Evolutionary conservation across 805 yeast genomes (phyloP), one percentile per base, ranked within the genome.

Genomic region (Candida takata): DNA sequence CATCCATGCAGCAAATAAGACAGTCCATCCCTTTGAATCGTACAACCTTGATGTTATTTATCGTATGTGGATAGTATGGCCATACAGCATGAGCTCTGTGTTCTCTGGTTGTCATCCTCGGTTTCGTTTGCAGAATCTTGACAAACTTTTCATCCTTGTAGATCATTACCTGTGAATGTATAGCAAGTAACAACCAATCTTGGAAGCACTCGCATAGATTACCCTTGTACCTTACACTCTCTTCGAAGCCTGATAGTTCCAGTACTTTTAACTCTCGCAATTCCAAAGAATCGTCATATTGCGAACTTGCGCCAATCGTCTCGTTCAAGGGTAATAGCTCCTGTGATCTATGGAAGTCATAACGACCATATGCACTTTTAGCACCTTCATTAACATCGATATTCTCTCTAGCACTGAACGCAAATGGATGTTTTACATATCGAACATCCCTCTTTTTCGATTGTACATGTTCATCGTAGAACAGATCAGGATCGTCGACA

Each of bases 21-120:
- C 71, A 68, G 36, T 69, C 72, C 13, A 50, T 47, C 2, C 57
- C 63, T 16, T 55, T 42, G 40, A 75, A 63, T 16, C 36, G 44
- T 1, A 55, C 57, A 7, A 61, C 43, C 35, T 65, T 71, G 29
- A 79, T 34, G 44, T 52, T 69, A 44, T 80, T 80, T 16, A 79
- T 64, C 0, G 77, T 64, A 49, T 74, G 80, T 2, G 82, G 81
- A 33, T 59, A 64, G 33, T 60, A 60, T 0, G 77, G 73, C 71
- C 72, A 70, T 1, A 77, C 72, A 6, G 76, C 65, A 8, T 62
- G 55, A 7, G 54, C 47, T 24, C 69, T 41, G 44, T 72, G 76
- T 1, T 56, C 45, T 2, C 34, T 17, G 8, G 39, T 19, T 4
- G 54, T 50, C n/a, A 43, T 20, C 1, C 31, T 7, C 10, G 55